Conservation (phyloP, 306 rosid species). For the Acacia acuminata region DNA sequence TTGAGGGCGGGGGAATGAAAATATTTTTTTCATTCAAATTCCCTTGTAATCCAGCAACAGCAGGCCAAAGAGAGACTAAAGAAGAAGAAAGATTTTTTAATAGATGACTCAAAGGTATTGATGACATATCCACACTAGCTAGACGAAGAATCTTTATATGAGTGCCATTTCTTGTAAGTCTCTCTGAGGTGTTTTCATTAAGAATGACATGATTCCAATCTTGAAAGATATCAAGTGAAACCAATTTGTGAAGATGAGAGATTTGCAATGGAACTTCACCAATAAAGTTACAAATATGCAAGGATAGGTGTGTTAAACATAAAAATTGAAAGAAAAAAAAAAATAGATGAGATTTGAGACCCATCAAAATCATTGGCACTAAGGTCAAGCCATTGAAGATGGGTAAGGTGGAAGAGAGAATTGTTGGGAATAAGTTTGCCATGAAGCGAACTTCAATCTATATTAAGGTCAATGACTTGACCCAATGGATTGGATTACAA, state of each 20-base stretch:
- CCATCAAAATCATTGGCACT: no score
- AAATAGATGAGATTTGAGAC: no score
- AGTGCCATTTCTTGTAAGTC: no score
- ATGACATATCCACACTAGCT: background rate
- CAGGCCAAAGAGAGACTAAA: background rate
- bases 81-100: background rate
- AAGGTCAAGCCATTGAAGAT: no score
- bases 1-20: no score
- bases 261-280: background rate
- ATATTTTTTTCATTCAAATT: no score
- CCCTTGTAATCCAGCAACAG: background rate
- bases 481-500: background rate
- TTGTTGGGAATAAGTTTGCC: background rate
- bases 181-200: background rate
- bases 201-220: background rate
- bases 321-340: no score
- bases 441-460: background rate
- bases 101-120: no score
- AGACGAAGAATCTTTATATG: background rate
- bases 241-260: background rate
- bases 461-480: background rate
- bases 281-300: no score
- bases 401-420: no score
- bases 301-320: no score
- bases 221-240: background rate